Evolutionary conservation across 1,284 basidiomycete species (phyloP).

Genomic region (Microbotryomycetes sp.): DNA sequence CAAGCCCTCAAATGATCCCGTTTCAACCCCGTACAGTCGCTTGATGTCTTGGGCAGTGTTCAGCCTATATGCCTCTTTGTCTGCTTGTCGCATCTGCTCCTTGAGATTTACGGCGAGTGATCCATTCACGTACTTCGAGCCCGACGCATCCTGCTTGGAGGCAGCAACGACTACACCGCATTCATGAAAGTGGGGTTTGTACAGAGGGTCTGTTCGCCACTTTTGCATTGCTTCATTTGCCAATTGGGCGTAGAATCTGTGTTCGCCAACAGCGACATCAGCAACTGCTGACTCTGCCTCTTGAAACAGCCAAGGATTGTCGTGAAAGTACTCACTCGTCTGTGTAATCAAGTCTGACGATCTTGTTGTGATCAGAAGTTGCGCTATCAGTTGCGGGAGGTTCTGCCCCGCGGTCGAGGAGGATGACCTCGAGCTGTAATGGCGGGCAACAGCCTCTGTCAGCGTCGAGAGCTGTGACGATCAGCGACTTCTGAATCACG

Average conservation of each 20-base stretch:
- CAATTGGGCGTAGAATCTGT: slow-evolving; percentile 14
- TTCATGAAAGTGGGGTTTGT: slow-evolving; percentile 3
- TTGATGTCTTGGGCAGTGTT: slow-evolving; percentile 2
- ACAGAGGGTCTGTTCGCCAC: slow-evolving; percentile 11
- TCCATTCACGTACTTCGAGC: slow-evolving; percentile 8
- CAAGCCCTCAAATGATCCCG: neutral
- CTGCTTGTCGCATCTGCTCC: neutral
- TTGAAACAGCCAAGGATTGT: no score
- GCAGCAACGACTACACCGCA: slow-evolving; percentile 12
- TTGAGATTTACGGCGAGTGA: slow-evolving; percentile 9
- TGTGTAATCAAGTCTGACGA: slow-evolving; percentile 24
- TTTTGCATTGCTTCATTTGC: slow-evolving; percentile 10
- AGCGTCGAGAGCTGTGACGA: no score
- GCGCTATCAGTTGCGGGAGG: slow-evolving; percentile 19
- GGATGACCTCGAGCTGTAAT: no score
- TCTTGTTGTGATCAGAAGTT: slow-evolving; percentile 28
- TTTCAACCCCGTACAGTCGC: slow-evolving; percentile 3
- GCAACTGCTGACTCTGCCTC: no score
- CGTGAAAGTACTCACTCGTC: no score
- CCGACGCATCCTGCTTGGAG: slow-evolving; percentile 1
- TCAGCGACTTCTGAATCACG: no score
- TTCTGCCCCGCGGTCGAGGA: slow-evolving; percentile 15
- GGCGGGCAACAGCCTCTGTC: no score
- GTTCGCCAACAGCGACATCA: neutral
- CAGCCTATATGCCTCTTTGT: neutral